A percentile compares a stretch with the other conserved stretches of the same genome.
phyloP scores from a whole-genome alignment of 2,329 filamentous ascomycete species.

The Ascochyta lentis region DNA sequence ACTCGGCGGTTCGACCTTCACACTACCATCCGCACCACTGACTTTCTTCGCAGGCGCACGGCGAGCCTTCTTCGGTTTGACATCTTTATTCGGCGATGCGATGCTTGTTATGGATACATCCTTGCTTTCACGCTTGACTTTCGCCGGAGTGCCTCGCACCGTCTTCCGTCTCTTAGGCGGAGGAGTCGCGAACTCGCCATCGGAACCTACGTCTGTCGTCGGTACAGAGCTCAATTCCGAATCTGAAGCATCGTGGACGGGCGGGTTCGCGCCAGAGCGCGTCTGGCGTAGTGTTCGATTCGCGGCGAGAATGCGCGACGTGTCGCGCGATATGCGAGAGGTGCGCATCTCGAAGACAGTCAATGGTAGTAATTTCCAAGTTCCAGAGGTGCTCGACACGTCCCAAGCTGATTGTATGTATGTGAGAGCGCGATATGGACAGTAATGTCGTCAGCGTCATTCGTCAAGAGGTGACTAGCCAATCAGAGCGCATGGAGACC shows the following conservation, averaged over 20 bases:
- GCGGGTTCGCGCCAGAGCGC: conserved; percentile 33
- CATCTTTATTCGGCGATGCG: conserved; percentile 34
- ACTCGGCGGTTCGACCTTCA: conserved; percentile 67
- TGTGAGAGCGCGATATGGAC: neutral
- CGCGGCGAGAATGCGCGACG: conserved; percentile 40
- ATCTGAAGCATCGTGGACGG: conserved; percentile 33
- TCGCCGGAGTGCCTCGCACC: conserved; percentile 40
- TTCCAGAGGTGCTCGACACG: too few species aligned
- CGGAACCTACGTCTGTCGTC: conserved; percentile 32
- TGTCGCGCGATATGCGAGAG: conserved; percentile 49
- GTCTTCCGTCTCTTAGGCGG: conserved; percentile 58
- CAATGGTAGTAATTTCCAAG: neutral
- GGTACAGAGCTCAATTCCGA: conserved; percentile 45
- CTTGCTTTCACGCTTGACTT: conserved; percentile 34
- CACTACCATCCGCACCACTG: conserved; percentile 33
- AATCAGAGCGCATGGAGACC: conserved; percentile 11
- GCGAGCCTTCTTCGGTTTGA: conserved; percentile 45
- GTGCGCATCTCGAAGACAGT: conserved; percentile 38
- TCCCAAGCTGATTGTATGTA: neutral
- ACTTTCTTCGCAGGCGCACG: conserved; percentile 47
- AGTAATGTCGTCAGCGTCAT: conserved; percentile 14
- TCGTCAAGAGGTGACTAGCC: neutral
- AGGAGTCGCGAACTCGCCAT: conserved; percentile 23
- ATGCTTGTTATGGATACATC: conserved; percentile 24
- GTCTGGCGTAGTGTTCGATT: conserved; percentile 44